phyloP scores from a whole-genome alignment of 2,329 filamentous ascomycete genomes.

The Claviceps sp. region DNA sequence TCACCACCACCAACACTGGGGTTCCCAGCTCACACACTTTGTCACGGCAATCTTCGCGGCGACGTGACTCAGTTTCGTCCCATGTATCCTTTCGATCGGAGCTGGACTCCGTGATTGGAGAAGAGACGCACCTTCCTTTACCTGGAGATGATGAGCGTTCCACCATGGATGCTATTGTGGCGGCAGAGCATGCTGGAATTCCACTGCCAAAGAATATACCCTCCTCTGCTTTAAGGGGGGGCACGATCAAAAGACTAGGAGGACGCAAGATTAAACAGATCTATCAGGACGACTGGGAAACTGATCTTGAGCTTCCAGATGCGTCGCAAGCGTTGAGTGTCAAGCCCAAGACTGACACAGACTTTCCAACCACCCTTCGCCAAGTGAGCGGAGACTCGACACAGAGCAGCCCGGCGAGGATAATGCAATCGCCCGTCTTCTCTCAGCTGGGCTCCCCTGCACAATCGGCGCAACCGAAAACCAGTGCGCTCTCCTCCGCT shows the following conservation, averaged over 20 bases:
- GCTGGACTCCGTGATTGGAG: constrained; percentile 58
- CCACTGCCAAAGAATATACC: constrained; percentile 80
- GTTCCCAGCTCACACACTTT: constrained; percentile 3
- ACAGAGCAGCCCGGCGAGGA: constrained; percentile 37
- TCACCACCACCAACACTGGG: constrained; percentile 21
- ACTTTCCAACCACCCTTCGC: constrained; percentile 54
- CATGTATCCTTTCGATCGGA: constrained; percentile 73
- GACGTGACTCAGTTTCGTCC: constrained; percentile 69
- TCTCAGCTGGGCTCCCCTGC: constrained; percentile 18
- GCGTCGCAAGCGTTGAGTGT: constrained; percentile 47
- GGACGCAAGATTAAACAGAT: constrained; percentile 58
- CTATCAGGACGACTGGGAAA: constrained; percentile 68
- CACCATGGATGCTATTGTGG: constrained; percentile 72
- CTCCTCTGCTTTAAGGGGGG: constrained; percentile 76
- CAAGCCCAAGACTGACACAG: constrained; percentile 44
- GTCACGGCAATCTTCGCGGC: constrained; percentile 25
- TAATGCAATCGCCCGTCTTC: constrained; percentile 15
- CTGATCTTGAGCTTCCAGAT: constrained; percentile 59
- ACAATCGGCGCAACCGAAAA: constrained; percentile 18
- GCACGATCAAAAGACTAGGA: constrained; percentile 83
- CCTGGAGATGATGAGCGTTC: constrained; percentile 75
- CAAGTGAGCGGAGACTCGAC: constrained; percentile 48
- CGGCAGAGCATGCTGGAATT: constrained; percentile 79
- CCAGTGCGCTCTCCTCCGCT: constrained; percentile 27
- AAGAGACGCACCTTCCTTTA: constrained; percentile 78